These are phyloP conservation scores for Rostrohypoxylon terebratum DNA, from an alignment of 495 filamentous ascomycete genomes.

Conservation along the genomic window DNA sequence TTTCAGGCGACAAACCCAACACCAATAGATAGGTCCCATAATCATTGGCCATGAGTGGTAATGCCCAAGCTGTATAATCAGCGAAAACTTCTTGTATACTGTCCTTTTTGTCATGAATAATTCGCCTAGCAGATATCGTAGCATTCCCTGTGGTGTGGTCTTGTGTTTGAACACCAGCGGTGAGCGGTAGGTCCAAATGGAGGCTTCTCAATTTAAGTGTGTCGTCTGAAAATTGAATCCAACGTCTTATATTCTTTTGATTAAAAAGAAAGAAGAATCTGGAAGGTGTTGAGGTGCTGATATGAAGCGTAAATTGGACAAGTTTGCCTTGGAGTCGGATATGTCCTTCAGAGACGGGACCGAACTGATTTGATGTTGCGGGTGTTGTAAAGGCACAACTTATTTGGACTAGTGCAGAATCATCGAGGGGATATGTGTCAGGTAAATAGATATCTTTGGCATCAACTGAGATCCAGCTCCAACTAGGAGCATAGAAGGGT, in stretches of 20 bases:
- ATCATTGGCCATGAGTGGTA: not conserved
- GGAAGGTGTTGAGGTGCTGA: not conserved
- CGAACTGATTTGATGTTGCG: constrained; percentile 2
- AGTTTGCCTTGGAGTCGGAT: constrained; percentile 6
- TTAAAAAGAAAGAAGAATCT: no score
- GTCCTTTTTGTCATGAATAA: not conserved
- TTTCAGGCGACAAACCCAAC: constrained; percentile 1
- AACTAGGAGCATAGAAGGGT: constrained; percentile 2
- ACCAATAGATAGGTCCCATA: not conserved
- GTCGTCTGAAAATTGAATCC: not conserved
- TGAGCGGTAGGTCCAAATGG: not conserved
- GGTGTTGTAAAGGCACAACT: not conserved
- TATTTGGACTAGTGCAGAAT: not conserved
- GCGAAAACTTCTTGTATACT: not conserved
- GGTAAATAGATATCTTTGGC: not conserved
- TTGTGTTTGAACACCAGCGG: not conserved
- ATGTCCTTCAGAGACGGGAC: not conserved
- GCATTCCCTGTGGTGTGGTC: not conserved
- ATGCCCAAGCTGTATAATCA: not conserved
- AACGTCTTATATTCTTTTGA: not conserved
- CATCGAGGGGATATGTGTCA: not conserved
- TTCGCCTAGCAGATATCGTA: not conserved
- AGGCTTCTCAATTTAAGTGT: not conserved
- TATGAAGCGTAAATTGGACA: not conserved
- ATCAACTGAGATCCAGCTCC: constrained; percentile 2